Base-by-base conservation (phyloP, 179 eudicot genomes). In the Drosera spatulata region DNA sequence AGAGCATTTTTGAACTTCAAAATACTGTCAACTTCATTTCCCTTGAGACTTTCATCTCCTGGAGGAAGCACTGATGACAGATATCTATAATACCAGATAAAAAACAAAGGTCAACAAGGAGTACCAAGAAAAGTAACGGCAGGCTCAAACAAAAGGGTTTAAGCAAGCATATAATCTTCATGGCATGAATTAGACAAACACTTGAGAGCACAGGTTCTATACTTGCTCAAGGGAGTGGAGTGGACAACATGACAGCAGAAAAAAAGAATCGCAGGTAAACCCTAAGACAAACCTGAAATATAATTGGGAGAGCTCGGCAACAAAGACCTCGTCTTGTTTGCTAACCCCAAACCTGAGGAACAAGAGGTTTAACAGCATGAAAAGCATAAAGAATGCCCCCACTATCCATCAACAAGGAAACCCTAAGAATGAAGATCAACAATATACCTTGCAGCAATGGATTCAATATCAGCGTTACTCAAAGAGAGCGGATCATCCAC, bases 311-410 rank as follows among this genome's bases (percentile, higher is more conserved):
- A 93, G 86, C 78, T 89, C 97, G 10, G 90, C 83, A 68, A 62
- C 83, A 74, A 93, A 93, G 46, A 79, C 78, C 50, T 86, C 87
- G 69, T 93, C 74, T 71, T 85, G 94, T 69, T 85, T 89, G 87
- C 95, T 86, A 62, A 93, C 80, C 38, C 97, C 99, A 54, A 78
- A 84, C 66, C 99, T 91, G 85, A 40, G 56, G 64, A 53, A 61
- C 41, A 70, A 15, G 33, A 42, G 7, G 7, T 22, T 45, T 61
- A 41, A 41, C 47, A 58, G 13, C 10, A 22, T 6, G 14, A 43
- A 58, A 41, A n/a, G 48, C 41, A 33, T 10, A 33, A 3, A 6
- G 4, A 53, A 55, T 9, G 37, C 39, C 5, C 39, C 8, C 58
- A 7, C 9, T 39, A 33, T 37, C 39, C 41, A 39, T 4, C 13